Evolutionary conservation across 2,329 filamentous ascomycete species (phyloP), one percentile per base, ranked within the genome.

Genomic region (Sarocladium kiliense): DNA sequence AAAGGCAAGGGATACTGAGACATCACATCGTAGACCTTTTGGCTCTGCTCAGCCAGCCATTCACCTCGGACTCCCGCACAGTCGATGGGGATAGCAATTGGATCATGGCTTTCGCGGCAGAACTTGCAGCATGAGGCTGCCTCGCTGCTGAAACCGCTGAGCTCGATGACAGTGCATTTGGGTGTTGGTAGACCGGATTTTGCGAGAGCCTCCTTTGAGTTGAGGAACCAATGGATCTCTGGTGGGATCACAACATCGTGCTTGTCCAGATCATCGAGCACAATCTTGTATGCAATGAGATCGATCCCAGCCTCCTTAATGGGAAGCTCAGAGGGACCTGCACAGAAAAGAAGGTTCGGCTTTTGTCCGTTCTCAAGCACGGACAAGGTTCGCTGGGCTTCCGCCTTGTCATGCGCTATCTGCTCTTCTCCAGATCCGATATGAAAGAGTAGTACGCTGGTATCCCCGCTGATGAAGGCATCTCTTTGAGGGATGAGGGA

Each of bases 401-500:
- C 67, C 19, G 57, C 58, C 2, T 57, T 60, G 50, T 68, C 67
- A 53, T 67, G 65, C 0, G 61, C 59, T n/a, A 58, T 56, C 19
- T 61, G 58, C 12, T 60, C 54, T 1, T 59, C 44, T 0, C 61
- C 57, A n/a, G 59, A 56, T 30, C 62, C 59, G 26, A 65, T 57
- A 51, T 67, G 61, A 58, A 71, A 70, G 55, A 71, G 57, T 3
- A 71, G 57, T 1, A 62, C 63, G 0, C 64, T 57, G 1, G 63
- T 59, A 6, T 59, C 51, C 26, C 63, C 61, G 37, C 58, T 58
- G 47, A 70, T 66, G 58, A 72, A 72, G 36, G 68, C 64, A 30
- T 70, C 68, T n/a, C 66, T 65, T 56, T 71, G 69, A 4, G 65
- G 61, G n/a, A 72, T 62, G 5, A 71, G 59, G 6, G 64, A 68